Conservation (phyloP, 1,284 basidiomycete species). For the Malassezia obtusa region DNA sequence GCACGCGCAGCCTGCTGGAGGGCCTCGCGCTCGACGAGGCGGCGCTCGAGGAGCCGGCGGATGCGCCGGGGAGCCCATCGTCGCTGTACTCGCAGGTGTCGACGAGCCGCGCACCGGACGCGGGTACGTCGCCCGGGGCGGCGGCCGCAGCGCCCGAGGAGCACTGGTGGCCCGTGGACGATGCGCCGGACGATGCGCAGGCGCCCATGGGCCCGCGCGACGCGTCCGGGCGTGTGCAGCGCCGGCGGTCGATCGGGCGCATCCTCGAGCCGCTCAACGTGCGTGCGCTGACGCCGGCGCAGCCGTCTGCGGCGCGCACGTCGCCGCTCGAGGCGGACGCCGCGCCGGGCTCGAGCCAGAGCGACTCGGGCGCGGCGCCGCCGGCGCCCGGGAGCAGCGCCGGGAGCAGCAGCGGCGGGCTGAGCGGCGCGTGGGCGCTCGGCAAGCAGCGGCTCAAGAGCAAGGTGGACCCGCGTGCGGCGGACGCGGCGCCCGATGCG, state of each 20-base stretch:
- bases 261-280: constrained; percentile 10
- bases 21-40: background rate
- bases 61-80: background rate
- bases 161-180: background rate
- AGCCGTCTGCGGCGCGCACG: background rate
- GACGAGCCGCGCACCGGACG: background rate
- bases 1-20: background rate
- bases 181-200: background rate
- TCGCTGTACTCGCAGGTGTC: constrained; percentile 2
- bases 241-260: background rate
- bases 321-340: background rate
- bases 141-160: background rate
- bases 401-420: background rate
- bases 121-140: background rate
- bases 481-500: background rate
- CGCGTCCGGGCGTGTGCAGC: background rate
- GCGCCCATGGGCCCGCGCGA: background rate
- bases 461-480: background rate
- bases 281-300: background rate
- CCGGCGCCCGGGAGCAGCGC: too few relatives aligned
- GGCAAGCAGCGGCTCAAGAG: background rate
- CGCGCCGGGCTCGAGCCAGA: background rate
- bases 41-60: background rate
- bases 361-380: background rate
- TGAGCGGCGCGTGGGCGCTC: background rate